A percentile compares a stretch with the other conserved stretches of the same genome.
These are phyloP conservation scores for Hypsizygus ulmarius DNA, from an alignment of 1,284 basidiomycete genomes.

Conservation along the genomic window DNA sequence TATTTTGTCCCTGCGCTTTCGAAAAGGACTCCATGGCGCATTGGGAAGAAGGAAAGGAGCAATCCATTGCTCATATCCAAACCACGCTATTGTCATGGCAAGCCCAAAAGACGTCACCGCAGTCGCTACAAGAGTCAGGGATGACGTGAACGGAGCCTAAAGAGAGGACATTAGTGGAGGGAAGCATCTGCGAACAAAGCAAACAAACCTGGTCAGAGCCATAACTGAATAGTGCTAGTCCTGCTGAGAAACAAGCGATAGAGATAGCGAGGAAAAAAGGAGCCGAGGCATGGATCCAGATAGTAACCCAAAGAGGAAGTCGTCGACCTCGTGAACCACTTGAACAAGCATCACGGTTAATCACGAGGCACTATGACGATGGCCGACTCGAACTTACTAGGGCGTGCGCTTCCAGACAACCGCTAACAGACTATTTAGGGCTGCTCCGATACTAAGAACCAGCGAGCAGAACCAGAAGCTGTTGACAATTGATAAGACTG, in stretches of 20 bases:
- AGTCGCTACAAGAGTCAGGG: slow-evolving; percentile 14
- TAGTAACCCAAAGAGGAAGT: slow-evolving; percentile 11
- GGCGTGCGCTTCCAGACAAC: slow-evolving; percentile 60
- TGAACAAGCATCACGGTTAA: not conserved
- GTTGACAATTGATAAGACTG: slow-evolving; percentile 38
- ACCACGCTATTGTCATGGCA: slow-evolving; percentile 9
- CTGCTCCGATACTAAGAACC: slow-evolving; percentile 59
- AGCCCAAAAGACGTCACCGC: slow-evolving; percentile 17
- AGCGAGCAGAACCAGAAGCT: slow-evolving; percentile 61
- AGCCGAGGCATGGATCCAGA: slow-evolving; percentile 17
- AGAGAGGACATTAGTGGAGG: not conserved
- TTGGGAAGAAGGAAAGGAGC: slow-evolving; percentile 12
- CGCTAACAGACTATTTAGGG: slow-evolving; percentile 57
- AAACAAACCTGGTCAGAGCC: slow-evolving; percentile 42
- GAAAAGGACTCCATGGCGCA: slow-evolving; percentile 7
- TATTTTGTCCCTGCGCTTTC: slow-evolving; percentile 9
- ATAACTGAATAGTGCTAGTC: slow-evolving; percentile 52
- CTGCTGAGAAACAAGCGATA: slow-evolving; percentile 55
- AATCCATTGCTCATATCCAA: slow-evolving; percentile 18
- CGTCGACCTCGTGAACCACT: slow-evolving; percentile 15
- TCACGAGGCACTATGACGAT: not conserved
- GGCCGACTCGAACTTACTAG: slow-evolving; percentile 40
- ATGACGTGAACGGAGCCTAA: slow-evolving; percentile 1
- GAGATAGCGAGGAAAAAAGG: slow-evolving; percentile 53
- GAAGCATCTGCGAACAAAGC: not conserved